Base-by-base conservation (phyloP, 306 rosid genomes). In the Castanea crenata region DNA sequence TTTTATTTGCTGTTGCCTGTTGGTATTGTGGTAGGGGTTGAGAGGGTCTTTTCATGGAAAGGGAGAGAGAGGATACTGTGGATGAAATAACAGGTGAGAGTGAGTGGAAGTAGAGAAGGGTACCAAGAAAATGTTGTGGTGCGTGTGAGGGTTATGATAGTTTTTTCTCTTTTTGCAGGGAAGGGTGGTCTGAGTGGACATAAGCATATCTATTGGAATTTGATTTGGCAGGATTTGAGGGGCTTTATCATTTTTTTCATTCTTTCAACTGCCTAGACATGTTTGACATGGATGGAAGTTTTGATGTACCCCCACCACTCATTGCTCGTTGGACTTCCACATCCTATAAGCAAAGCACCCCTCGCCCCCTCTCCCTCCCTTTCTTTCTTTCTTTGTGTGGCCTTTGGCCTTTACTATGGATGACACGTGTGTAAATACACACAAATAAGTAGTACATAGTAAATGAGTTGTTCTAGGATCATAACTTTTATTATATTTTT, bases 251-350 rank as follows among this genome's bases (percentile, higher is more conserved):
- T 49, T 79, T 61, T 61, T 41, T 41, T 9, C 63, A 44, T 59
- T 46, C 62, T 13, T 59, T 34, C 83, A 70, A 77, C 85, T 80
- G 67, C 71, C 82, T n/a, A 56, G 74, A 75, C 78, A 83, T 51
- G 16, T 69, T 74, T 84, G 87, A 82, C 87, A 81, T 80, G 79
- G 86, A 84, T 82, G 83, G 85, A 87, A 80, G 78, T 64, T 71
- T 82, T 79, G 87, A 79, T 85, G 79, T 82, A 25, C 81, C 62
- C 84, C 77, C 77, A 78, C 76, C 85, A 79, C 85, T 87, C 86
- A 87, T 84, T 82, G 78, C 74, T 76, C 71, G 70, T 25, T 38
- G 21, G 85, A 87, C 85, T 82, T 35, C 72, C 49, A 35, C 51
- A 4, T 67, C 72, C 71, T 16, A 58, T 20, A 59, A 11, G 16